phyloP scores from a whole-genome alignment of 1,284 basidiomycete genomes.

The Irpex lacteus region DNA sequence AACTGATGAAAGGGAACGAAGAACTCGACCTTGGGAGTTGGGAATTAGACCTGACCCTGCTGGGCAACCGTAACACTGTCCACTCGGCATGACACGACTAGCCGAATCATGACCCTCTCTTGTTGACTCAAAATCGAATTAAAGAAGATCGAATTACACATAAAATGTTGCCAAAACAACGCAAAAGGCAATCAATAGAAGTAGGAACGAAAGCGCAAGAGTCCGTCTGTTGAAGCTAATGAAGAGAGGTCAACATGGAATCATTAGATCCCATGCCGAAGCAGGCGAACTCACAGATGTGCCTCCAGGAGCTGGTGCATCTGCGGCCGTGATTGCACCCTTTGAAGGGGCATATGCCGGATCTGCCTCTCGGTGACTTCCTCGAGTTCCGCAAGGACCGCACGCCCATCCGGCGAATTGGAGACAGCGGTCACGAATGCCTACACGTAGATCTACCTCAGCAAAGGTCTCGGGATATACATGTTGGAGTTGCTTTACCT shows the following conservation, averaged over 20 bases:
- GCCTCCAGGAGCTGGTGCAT: background rate
- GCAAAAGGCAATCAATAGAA: background rate
- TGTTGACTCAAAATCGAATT: background rate
- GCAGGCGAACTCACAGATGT: background rate
- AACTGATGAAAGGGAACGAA: no score
- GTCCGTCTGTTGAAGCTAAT: background rate
- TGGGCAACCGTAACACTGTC: no score
- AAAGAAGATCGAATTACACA: background rate
- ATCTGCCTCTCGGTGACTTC: slow-evolving; percentile 8
- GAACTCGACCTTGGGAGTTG: no score
- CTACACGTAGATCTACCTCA: background rate
- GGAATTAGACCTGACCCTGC: no score
- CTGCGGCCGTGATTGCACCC: background rate
- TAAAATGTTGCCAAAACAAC: background rate
- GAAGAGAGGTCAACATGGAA: background rate
- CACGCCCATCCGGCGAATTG: slow-evolving; percentile 12
- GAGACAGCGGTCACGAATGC: slow-evolving; percentile 11
- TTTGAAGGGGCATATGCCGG: slow-evolving; percentile 6
- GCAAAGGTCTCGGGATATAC: no score
- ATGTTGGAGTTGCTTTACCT: slow-evolving; percentile 2
- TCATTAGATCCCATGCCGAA: background rate
- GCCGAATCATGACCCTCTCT: background rate
- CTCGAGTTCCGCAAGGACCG: slow-evolving; percentile 8
- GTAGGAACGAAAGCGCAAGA: background rate
- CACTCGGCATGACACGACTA: background rate